Evolutionary conservation across 2,329 filamentous ascomycete genomes (phyloP).

Genomic region (Aspergillus novoparasiticus): DNA sequence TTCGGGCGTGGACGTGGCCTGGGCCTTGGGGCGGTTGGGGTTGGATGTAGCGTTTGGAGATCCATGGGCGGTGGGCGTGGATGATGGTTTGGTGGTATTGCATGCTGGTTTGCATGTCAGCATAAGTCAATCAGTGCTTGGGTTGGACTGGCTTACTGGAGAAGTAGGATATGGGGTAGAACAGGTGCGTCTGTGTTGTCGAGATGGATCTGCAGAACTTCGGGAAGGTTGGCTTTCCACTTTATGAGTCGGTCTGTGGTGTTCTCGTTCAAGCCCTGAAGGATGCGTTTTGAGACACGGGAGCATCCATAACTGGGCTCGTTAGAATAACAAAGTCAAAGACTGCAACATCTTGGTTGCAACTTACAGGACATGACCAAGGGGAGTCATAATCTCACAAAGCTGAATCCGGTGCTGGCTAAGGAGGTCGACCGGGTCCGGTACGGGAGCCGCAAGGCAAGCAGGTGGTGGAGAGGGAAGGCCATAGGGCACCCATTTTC

Average conservation of each 20-base stretch:
- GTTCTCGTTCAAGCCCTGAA: slow-evolving; percentile 14
- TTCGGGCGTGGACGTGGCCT: slow-evolving; percentile 45
- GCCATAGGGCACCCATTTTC: slow-evolving; percentile 27
- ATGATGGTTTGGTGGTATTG: slow-evolving; percentile 41
- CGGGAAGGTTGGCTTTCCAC: slow-evolving; percentile 20
- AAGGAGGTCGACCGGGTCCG: background rate
- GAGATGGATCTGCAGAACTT: slow-evolving; percentile 18
- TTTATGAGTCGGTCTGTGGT: slow-evolving; percentile 11
- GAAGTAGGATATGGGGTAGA: slow-evolving; percentile 15
- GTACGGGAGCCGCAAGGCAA: background rate
- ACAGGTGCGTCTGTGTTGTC: slow-evolving; percentile 10
- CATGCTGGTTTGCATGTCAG: slow-evolving; percentile 23
- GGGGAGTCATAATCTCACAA: slow-evolving; percentile 35
- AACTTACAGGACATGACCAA: slow-evolving; percentile 32
- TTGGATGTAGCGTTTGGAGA: slow-evolving; percentile 34
- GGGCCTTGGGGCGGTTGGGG: slow-evolving; percentile 41
- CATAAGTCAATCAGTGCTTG: too few relatives aligned
- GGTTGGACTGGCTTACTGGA: background rate
- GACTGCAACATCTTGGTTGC: rapidly evolving
- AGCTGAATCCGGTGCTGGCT: slow-evolving; percentile 26
- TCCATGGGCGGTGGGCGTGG: slow-evolving; percentile 39
- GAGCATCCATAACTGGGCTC: slow-evolving; percentile 14
- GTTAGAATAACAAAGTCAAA: background rate
- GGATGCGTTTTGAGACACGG: slow-evolving; percentile 15
- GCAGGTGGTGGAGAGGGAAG: slow-evolving; percentile 6